Percentiles rank a stretch among this genome's conserved stretches.
These are phyloP conservation scores for Diaporthe velutina DNA, from an alignment of 2,329 filamentous ascomycete genomes.

Conservation along the genomic window DNA sequence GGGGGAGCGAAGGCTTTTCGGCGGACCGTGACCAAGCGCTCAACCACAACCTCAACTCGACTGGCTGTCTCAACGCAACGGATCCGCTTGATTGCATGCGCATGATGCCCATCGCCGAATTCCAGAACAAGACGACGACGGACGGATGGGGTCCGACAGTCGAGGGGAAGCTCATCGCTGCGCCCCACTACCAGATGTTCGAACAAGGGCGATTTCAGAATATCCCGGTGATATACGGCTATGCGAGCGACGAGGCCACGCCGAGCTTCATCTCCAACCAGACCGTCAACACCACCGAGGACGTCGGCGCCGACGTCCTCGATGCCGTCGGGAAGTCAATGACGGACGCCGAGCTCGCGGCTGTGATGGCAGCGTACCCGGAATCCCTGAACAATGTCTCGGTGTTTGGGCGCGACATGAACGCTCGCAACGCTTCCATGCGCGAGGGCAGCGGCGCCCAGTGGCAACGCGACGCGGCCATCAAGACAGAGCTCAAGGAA, in stretches of 20 bases:
- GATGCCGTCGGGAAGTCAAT: conserved; percentile 11
- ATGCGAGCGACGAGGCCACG: conserved; percentile 33
- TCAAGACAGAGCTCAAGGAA: conserved; percentile 30
- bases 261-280: conserved; percentile 35
- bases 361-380: conserved; percentile 32
- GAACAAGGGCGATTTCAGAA: conserved; percentile 36
- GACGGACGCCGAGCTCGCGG: conserved; percentile 20
- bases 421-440: conserved; percentile 1
- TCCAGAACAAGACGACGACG: conserved; percentile 31
- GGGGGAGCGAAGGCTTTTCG: conserved; percentile 19
- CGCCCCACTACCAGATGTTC: conserved; percentile 36
- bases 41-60: conserved; percentile 28
- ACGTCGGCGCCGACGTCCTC: conserved; percentile 11
- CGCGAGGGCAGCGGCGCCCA: conserved; percentile 29
- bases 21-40: conserved; percentile 26
- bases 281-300: conserved; percentile 29
- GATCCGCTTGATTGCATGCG: conserved; percentile 35
- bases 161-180: conserved; percentile 23
- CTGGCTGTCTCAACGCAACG: conserved; percentile 22
- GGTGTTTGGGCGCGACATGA: conserved; percentile 29
- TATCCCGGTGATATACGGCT: conserved; percentile 34
- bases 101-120: conserved; percentile 33
- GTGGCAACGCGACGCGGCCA: conserved; percentile 34
- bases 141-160: conserved; percentile 32
- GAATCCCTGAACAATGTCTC: conserved; percentile 33